Evolutionary conservation across 2,329 filamentous ascomycete species (phyloP), one percentile per base, ranked within the genome.

Genomic region (Gliomastix tumulicola): DNA sequence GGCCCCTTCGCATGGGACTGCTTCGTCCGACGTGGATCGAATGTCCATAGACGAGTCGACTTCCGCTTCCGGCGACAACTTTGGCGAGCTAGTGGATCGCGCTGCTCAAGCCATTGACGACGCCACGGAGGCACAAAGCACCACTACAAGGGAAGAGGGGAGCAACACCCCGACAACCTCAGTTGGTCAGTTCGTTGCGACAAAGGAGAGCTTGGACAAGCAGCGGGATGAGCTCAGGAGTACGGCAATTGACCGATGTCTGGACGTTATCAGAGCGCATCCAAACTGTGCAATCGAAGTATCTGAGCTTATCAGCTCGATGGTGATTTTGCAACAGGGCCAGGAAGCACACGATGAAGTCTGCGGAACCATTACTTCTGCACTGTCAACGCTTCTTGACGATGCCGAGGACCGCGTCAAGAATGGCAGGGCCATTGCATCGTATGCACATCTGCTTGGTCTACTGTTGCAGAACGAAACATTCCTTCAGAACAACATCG

Each of bases 391-490:
- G 6, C 72, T 83, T 36, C 68, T 69, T 11, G 56, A 67, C 25
- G 73, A 80, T 27, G 75, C 79, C 8, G 76, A 41, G 15, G 68
- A 78, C 32, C 76, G 70, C 48, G 90, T 88, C 55, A 79, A 63
- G 4, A 73, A 74, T 40, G 70, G 71, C 5, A 64, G 62, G 41
- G 74, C 69, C 41, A 77, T 98, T 46, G 84, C 88, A 16, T 87
- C 92, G 2, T 95, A 94, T 60, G 88, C 92, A 15, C 90, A 98
- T 60, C 71, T 98, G 12, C 69, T 98, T 10, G 92, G 88, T 4
- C 66, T 98, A 25, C 78, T 97, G 36, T 72, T 97, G 15, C 88
- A 94, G 51, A 84, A 94, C 40, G 78, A 78, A 39, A 53, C 72
- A 22, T 96, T 97, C 57, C 95, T 94, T 56, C 73, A 76, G 35